Conservation (phyloP, 371 early-diverging fungal genomes). For the Mucor piriformis region DNA sequence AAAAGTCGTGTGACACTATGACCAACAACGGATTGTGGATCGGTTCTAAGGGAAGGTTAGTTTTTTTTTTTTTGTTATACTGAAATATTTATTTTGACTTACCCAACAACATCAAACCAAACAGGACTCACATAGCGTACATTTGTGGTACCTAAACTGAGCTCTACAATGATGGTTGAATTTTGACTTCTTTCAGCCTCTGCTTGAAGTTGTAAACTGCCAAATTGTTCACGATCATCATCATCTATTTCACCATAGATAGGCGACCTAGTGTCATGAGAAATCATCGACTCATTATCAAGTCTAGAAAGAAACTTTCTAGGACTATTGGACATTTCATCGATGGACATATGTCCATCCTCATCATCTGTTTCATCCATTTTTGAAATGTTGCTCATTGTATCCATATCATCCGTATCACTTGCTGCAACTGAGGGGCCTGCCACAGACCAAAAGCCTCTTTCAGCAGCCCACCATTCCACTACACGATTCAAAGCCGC, state of each 20-base stretch:
- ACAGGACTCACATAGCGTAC: conserved; percentile 66
- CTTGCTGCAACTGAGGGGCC: conserved; percentile 16
- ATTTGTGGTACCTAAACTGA: conserved; percentile 46
- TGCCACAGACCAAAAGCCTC: conserved; percentile 45
- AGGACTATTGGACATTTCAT: neutral
- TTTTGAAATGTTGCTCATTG: conserved; percentile 24
- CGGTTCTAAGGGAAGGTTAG: conserved; percentile 34
- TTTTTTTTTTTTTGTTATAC: neutral
- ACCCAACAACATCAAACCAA: conserved; percentile 66
- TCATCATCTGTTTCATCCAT: conserved; percentile 29
- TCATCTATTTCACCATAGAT: neutral
- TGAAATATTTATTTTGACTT: conserved; percentile 5
- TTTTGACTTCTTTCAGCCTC: conserved; percentile 61
- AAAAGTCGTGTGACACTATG: conserved; percentile 49
- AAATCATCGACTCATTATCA: neutral
- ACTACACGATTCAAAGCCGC: conserved; percentile 65
- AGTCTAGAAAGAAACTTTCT: neutral
- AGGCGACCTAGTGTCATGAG: neutral
- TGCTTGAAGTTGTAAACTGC: conserved; percentile 44
- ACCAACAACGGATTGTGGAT: conserved; percentile 53
- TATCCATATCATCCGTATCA: conserved; percentile 36
- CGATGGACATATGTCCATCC: conserved; percentile 26
- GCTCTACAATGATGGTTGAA: conserved; percentile 64
- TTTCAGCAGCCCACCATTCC: conserved; percentile 67
- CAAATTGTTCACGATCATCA: conserved; percentile 11